phyloP scores from a whole-genome alignment of 192 early-diverging fungal genomes.

The Backusella luteola region DNA sequence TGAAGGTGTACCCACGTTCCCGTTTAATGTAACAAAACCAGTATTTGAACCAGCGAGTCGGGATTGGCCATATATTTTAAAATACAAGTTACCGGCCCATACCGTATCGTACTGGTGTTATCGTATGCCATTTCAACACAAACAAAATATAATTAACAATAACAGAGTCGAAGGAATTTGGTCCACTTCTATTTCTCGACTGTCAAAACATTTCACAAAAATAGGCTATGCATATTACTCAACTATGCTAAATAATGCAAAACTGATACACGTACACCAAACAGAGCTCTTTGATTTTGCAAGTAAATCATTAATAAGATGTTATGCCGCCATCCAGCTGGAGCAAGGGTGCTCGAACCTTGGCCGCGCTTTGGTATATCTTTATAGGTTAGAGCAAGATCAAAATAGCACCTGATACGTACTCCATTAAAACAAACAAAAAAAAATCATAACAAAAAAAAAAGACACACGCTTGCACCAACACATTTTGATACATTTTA shows the following conservation, averaged over 20 bases:
- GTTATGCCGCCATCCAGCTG: conserved; percentile 12
- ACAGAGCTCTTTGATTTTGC: conserved; percentile 16
- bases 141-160: background rate
- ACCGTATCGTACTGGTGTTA: background rate
- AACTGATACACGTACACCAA: conserved; percentile 14
- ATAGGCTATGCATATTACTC: conserved; percentile 18
- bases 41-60: conserved; percentile 15
- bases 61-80: conserved; percentile 15
- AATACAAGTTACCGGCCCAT: background rate
- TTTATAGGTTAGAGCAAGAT: conserved; percentile 11
- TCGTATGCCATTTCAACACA: background rate
- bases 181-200: conserved; percentile 12
- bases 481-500: background rate
- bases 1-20: background rate
- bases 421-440: background rate
- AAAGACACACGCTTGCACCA: background rate
- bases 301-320: conserved; percentile 1
- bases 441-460: background rate
- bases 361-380: background rate
- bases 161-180: background rate
- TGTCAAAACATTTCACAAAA: conserved; percentile 19
- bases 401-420: background rate
- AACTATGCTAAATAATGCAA: conserved; percentile 18
- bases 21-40: conserved; percentile 14
- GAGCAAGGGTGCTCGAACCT: conserved; percentile 18